Evolutionary conservation across 2,329 filamentous ascomycete genomes (phyloP).

Genomic region (Fusarium sp.): DNA sequence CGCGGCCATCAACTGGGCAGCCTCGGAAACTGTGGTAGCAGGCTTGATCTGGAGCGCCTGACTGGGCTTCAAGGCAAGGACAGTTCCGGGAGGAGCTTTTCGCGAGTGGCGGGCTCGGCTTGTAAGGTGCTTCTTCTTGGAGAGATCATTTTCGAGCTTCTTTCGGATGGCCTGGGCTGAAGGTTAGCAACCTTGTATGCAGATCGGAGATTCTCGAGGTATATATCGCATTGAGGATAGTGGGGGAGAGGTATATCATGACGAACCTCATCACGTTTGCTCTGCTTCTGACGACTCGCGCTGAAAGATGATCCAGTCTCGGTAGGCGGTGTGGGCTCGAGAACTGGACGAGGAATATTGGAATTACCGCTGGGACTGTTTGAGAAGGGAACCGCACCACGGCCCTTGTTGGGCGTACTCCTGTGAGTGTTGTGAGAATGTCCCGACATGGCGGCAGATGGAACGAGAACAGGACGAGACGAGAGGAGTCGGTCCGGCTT

Average conservation of each 20-base stretch:
- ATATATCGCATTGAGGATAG: constrained; percentile 25
- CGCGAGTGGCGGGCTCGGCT: constrained; percentile 84
- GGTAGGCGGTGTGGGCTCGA: constrained; percentile 66
- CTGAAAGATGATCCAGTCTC: constrained; percentile 80
- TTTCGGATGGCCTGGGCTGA: constrained; percentile 84
- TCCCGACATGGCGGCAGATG: constrained; percentile 61
- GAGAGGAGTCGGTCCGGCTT: constrained; percentile 34
- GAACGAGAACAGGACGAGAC: constrained; percentile 35
- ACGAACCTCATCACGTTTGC: constrained; percentile 96
- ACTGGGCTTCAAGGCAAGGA: constrained; percentile 94
- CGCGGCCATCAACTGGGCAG: constrained; percentile 97
- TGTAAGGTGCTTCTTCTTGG: constrained; percentile 91
- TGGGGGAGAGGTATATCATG: constrained; percentile 16
- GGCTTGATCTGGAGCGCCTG: constrained; percentile 98
- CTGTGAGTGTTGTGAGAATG: constrained; percentile 66
- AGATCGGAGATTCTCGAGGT: constrained; percentile 19
- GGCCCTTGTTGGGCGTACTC: constrained; percentile 74
- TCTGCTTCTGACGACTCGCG: constrained; percentile 94
- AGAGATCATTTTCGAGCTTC: constrained; percentile 97
- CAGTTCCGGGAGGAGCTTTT: constrained; percentile 95
- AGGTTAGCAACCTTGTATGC: constrained; percentile 28
- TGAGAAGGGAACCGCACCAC: constrained; percentile 69
- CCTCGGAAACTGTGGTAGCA: constrained; percentile 90
- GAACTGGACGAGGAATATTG: constrained; percentile 77
- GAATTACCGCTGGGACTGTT: constrained; percentile 70